Base-by-base conservation (phyloP, 2,329 filamentous ascomycete genomes). In the Calonectria honghensis region DNA sequence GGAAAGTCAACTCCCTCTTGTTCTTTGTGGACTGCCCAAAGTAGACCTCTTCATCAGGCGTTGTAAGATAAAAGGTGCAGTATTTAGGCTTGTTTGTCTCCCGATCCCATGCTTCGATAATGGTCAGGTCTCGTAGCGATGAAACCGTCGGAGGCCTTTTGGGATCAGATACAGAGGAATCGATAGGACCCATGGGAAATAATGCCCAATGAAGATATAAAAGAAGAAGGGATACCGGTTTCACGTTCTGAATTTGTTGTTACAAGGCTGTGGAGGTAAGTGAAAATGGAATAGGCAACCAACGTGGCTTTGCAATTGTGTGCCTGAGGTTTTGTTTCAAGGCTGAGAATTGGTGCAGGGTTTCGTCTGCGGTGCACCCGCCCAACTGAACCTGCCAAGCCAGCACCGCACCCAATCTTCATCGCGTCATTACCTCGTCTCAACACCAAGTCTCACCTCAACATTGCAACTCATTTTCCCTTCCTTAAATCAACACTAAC, bases 21-120 rank as follows among this genome's bases (percentile, higher is more conserved):
- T 68, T 72, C 24, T 72, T 76, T 6, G 37, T 37, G 1, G 59
- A 67, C 48, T 76, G 72, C 14, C 74, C 72, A 68, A 76, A 76
- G 35, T 37, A 76, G 1, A 74, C 57, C 41, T 57, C 51, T 39
- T 74, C 74, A 18, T 76, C 59, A 10, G 51, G 35, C 1, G 72
- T 74, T 16, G 74, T 45, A 13, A 65, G 48, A 41, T 74, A 74
- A 31, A 76, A 74, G 14, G 74, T 74, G 35, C 70, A 54, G 41
- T 68, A 72, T 57, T 74, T 70, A n/a, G 52, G 57, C 29, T 50
- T 65, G 27, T 71, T 70, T 13, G 59, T n/a, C 37, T 73, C 39
- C 1, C 48, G 6, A 27, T 73, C 72, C 67, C 72, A 73, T 9
- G 72, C 31, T 29, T 74, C 72, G 18, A 74, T 64, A 10, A 74